These are phyloP conservation scores for Cenchrus fungigraminus DNA, from an alignment of 176 grass and related monocot genomes.

Conservation along the genomic window DNA sequence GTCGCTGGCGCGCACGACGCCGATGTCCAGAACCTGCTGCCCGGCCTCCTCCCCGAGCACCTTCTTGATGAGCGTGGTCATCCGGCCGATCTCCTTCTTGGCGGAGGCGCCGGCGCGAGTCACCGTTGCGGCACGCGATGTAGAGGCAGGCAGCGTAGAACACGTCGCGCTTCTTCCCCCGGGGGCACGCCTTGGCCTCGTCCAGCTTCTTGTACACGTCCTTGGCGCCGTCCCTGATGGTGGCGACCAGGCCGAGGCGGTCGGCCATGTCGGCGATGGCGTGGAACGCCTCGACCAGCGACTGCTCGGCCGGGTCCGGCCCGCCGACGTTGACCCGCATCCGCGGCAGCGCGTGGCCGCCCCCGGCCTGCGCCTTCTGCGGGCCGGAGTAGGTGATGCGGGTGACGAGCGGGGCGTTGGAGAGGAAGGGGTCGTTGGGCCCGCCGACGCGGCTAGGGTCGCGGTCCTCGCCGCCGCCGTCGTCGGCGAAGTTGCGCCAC, in stretches of 20 bases:
- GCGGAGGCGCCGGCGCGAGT: slow-evolving; percentile 14
- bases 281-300: slow-evolving; percentile 39
- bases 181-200: slow-evolving; percentile 22
- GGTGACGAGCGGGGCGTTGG: slow-evolving; percentile 38
- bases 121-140: slow-evolving; percentile 56
- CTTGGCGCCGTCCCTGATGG: slow-evolving; percentile 47
- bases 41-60: slow-evolving; percentile 43
- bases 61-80: slow-evolving; percentile 43
- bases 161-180: slow-evolving; percentile 20
- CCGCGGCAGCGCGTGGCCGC: not conserved
- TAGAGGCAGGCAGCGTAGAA: slow-evolving; percentile 57
- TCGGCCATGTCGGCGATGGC: slow-evolving; percentile 53
- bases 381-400: slow-evolving; percentile 15
- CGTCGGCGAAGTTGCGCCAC: slow-evolving; percentile 66
- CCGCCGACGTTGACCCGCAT: not conserved
- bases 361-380: not conserved
- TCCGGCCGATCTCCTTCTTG: slow-evolving; percentile 56
- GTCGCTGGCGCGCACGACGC: slow-evolving; percentile 46
- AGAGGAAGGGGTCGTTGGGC: slow-evolving; percentile 48
- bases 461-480: slow-evolving; percentile 49
- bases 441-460: slow-evolving; percentile 62
- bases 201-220: slow-evolving; percentile 49
- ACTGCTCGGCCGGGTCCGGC: not conserved
- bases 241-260: slow-evolving; percentile 45
- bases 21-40: slow-evolving; percentile 34